Evolutionary conservation across 2,329 filamentous ascomycete genomes (phyloP).

Genomic region (Ophiostoma triangulosporum): DNA sequence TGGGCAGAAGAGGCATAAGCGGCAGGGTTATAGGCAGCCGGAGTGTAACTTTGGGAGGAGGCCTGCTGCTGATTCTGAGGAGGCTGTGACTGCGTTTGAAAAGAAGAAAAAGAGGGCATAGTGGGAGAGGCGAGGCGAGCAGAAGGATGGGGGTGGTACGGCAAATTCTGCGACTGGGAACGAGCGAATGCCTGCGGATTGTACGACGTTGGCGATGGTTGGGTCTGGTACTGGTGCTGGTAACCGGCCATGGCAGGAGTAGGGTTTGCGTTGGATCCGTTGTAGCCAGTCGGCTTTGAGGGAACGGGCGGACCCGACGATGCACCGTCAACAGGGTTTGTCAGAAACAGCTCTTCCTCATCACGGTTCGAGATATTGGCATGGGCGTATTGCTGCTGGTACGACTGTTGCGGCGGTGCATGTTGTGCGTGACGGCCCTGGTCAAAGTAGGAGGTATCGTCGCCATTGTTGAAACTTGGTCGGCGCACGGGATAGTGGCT

Average conservation of each 20-base stretch:
- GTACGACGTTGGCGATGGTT: conserved; percentile 41
- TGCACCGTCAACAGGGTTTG: conserved; percentile 27
- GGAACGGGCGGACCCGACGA: conserved; percentile 14
- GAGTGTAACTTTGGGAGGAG: conserved; percentile 31
- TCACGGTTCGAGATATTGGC: conserved; percentile 15
- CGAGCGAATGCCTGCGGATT: conserved; percentile 55
- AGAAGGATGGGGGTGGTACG: conserved; percentile 23
- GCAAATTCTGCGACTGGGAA: conserved; percentile 37
- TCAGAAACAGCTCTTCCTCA: conserved; percentile 53
- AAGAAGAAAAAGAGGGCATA: conserved; percentile 20
- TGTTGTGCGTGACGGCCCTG: conserved; percentile 13
- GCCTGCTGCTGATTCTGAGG: conserved; percentile 22
- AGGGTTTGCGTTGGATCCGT: conserved; percentile 12
- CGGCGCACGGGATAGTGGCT: conserved; percentile 34
- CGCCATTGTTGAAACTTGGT: conserved; percentile 63
- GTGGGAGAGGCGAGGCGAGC: conserved; percentile 26
- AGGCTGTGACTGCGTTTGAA: conserved; percentile 1
- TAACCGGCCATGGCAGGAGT: conserved; percentile 34
- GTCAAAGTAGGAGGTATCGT: conserved; percentile 48
- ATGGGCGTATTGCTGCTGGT: conserved; percentile 7
- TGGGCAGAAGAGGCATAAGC: conserved; percentile 38
- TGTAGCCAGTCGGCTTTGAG: conserved; percentile 23
- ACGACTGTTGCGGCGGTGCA: background rate
- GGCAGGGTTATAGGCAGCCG: conserved; percentile 44
- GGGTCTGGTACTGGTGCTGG: conserved; percentile 36